Percentiles rank a stretch among this genome's conserved stretches.
Conservation (phyloP, 371 early-diverging fungal genomes). For the Paramicrosporidium saccamoebae region DNA sequence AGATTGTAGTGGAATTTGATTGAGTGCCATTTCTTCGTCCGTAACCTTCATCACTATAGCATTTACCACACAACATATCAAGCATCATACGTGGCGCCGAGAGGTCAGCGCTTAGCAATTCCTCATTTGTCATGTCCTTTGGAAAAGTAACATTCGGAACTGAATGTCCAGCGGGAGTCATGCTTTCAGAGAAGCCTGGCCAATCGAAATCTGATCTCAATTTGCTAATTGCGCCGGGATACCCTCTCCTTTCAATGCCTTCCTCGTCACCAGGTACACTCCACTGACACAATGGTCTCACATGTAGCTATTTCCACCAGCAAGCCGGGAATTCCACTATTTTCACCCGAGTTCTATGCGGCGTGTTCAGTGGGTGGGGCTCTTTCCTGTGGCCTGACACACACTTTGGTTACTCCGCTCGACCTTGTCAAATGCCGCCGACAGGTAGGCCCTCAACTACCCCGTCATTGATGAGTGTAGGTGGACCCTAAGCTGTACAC, state of each 20-base stretch:
- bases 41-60: constrained; percentile 54
- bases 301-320: constrained; percentile 7
- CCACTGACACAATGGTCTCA: not conserved
- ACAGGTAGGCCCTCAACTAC: constrained; percentile 11
- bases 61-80: too few relatives aligned
- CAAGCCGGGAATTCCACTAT: too few relatives aligned
- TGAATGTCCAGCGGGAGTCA: too few relatives aligned
- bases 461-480: too few relatives aligned
- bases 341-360: constrained; percentile 7
- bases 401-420: constrained; percentile 22
- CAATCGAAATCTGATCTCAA: too few relatives aligned
- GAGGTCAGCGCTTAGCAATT: too few relatives aligned
- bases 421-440: constrained; percentile 31
- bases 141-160: too few relatives aligned
- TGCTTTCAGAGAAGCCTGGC: too few relatives aligned
- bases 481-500: constrained; percentile 25
- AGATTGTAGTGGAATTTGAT: constrained; percentile 46
- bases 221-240: constrained; percentile 1
- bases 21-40: constrained; percentile 45
- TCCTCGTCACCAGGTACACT: not conserved
- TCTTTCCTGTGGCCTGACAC: constrained; percentile 32
- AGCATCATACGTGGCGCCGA: too few relatives aligned
- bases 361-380: constrained; percentile 19
- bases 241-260: constrained; percentile 1
- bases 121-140: too few relatives aligned